phyloP scores from a whole-genome alignment of 2,329 filamentous ascomycete genomes.

The Aspergillus latus region DNA sequence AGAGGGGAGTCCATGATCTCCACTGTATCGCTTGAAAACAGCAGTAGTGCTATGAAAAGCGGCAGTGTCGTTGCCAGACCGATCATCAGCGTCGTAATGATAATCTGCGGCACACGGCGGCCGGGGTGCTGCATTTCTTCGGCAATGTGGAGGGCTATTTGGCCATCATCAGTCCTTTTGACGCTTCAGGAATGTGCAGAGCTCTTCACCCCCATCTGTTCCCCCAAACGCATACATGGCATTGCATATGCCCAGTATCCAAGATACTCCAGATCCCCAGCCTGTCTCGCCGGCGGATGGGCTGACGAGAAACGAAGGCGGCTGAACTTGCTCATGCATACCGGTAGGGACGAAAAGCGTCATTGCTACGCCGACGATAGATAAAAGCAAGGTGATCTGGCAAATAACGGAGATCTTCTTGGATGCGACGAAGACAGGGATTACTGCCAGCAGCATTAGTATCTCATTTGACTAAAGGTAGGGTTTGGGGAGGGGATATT shows the following conservation, averaged over 20 bases:
- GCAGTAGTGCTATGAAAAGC: neutral
- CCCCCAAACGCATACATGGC: conserved; percentile 29
- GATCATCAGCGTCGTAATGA: conserved; percentile 23
- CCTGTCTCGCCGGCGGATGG: conserved; percentile 22
- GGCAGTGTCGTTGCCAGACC: conserved; percentile 17
- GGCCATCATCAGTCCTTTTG: neutral
- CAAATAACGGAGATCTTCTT: neutral
- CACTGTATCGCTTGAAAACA: neutral
- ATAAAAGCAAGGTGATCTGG: neutral
- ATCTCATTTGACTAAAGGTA: too few relatives aligned
- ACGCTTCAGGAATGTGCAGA: neutral
- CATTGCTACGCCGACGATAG: neutral
- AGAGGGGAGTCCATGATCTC: neutral
- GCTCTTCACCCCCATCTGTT: conserved; percentile 19
- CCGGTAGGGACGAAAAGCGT: conserved; percentile 19
- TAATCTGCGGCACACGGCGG: conserved; percentile 22
- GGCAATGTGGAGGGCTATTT: neutral
- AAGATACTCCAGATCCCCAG: conserved; percentile 26
- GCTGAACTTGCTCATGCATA: conserved; percentile 16
- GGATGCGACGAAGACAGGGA: neutral
- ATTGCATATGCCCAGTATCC: conserved; percentile 25
- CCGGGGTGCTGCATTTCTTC: conserved; percentile 24
- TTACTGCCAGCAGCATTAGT: neutral
- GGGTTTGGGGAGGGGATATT: neutral
- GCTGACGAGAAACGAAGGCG: conserved; percentile 15